Base-by-base conservation (phyloP, 257 asterid species). In the Solanum sitiens region DNA sequence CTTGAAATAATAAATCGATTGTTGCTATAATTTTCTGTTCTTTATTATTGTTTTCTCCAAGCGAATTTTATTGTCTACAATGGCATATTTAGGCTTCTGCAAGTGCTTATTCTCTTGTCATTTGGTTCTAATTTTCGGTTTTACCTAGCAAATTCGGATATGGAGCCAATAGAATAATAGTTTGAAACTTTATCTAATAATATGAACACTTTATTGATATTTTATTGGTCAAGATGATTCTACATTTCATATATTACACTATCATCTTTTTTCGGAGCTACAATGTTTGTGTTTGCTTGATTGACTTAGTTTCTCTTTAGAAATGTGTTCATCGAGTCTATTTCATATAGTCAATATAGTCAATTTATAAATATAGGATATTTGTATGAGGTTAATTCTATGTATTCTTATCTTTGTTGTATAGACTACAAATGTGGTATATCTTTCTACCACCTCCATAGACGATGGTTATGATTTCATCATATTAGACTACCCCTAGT, bases 321-420 rank as follows among this genome's bases (percentile, higher is more conserved):
- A 80, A 72, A 90, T 88, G 86, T 47, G 90, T 87, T 83, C 50
- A 86, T 44, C n/a, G 27, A 72, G 65, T 16, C 13, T 35, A 33
- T 73, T 73, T 35, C 10, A 11, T 35, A 18, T 8, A 3, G 6
- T 72, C 27, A 72, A 53, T 53, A 35, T 8, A 3, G 6, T 72
- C 27, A 72, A 53, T 53, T 53, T 6, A 53, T 18, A 53, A 53
- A 18, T 53, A 18, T 53, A 53, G 18, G 20, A 53, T 53, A 2
- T 18, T 53, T 53, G 10, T 16, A 53, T 53, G 23, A 30, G 33
- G 16, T 63, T 11, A 63, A 63, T 6, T 25, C 1, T 53, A 23
- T 53, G n/a, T 16, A 53, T 18, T 53, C 16, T 18, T 7, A 53
- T 18, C 10, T 18, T 0, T 53, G 10, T 16, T 53, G n/a, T 53